A percentile compares a stretch with the other conserved stretches of the same genome.
Conservation (phyloP, 2,329 filamentous ascomycete species). For the Trichoderma simmonsii region DNA sequence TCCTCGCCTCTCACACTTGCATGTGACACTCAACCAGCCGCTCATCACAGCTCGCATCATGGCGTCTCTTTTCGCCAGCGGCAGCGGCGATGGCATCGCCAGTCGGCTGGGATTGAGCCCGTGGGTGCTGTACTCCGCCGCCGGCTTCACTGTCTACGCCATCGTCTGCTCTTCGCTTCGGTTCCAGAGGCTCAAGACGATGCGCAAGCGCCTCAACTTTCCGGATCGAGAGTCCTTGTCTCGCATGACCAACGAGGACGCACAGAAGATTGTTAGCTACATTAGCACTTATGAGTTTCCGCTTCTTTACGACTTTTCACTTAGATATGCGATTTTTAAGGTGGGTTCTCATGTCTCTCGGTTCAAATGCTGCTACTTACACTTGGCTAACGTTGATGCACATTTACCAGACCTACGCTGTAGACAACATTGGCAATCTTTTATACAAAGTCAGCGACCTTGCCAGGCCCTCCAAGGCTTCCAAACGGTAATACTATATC, state of each 20-base stretch:
- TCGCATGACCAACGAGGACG: slow-evolving; percentile 43
- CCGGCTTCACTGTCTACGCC: slow-evolving; percentile 31
- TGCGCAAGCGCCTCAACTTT: slow-evolving; percentile 33
- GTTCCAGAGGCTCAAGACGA: slow-evolving; percentile 33
- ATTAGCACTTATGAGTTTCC: slow-evolving; percentile 38
- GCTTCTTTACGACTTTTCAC: slow-evolving; percentile 34
- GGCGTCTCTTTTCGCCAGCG: neutral
- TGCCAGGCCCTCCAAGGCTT: slow-evolving; percentile 29
- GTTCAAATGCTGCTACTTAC: neutral
- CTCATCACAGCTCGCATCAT: neutral
- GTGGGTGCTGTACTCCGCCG: slow-evolving; percentile 19
- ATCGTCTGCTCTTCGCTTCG: slow-evolving; percentile 36
- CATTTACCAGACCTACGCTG: slow-evolving; percentile 37
- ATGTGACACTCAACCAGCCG: neutral
- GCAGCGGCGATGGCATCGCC: neutral
- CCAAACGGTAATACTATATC: slow-evolving; percentile 33
- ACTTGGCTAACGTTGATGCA: neutral
- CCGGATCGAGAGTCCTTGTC: slow-evolving; percentile 36
- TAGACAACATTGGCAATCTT: slow-evolving; percentile 38
- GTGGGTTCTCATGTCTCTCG: slow-evolving; percentile 21
- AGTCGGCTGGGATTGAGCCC: neutral
- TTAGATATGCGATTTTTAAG: slow-evolving; percentile 42
- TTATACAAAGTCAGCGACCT: slow-evolving; percentile 37
- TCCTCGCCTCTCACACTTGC: neutral
- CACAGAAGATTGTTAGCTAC: slow-evolving; percentile 42